phyloP scores from a whole-genome alignment of 2,329 filamentous ascomycete species.

The Aspergillus flavus region DNA sequence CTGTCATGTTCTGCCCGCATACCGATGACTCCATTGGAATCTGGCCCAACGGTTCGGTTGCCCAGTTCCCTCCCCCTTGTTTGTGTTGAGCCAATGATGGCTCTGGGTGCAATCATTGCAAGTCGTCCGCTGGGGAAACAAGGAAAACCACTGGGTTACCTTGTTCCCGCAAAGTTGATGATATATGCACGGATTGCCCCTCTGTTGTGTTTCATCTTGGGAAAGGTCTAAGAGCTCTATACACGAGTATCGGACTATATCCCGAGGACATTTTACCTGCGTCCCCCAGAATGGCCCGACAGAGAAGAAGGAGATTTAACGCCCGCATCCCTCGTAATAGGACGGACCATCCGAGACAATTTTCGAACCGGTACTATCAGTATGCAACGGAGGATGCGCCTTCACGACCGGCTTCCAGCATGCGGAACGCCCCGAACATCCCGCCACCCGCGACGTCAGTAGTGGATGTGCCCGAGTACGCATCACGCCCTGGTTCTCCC shows the following conservation, averaged over 20 bases:
- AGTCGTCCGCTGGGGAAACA: background rate
- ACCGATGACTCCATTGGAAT: constrained; percentile 14
- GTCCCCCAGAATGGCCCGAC: background rate
- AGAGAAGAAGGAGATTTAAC: constrained; percentile 21
- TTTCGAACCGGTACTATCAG: constrained; percentile 19
- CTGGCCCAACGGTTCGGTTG: background rate
- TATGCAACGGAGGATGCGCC: constrained; percentile 27
- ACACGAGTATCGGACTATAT: background rate
- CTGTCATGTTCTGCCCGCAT: constrained; percentile 14
- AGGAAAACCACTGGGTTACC: background rate
- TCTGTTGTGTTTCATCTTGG: background rate
- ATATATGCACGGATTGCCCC: background rate
- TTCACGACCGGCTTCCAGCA: constrained; percentile 46
- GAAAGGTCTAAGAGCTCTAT: background rate
- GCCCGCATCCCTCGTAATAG: constrained; percentile 11
- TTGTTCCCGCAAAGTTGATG: background rate
- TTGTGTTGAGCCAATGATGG: constrained; percentile 8
- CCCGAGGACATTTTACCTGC: background rate
- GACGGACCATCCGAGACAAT: constrained; percentile 14
- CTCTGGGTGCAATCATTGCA: background rate
- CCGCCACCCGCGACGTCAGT: constrained; percentile 40
- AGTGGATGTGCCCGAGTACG: constrained; percentile 40
- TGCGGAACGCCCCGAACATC: constrained; percentile 45
- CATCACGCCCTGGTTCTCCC: constrained; percentile 44
- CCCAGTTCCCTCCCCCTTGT: constrained; percentile 12